Base-by-base conservation (phyloP, 768 basidiomycete species). In the Tulasnella sp. region DNA sequence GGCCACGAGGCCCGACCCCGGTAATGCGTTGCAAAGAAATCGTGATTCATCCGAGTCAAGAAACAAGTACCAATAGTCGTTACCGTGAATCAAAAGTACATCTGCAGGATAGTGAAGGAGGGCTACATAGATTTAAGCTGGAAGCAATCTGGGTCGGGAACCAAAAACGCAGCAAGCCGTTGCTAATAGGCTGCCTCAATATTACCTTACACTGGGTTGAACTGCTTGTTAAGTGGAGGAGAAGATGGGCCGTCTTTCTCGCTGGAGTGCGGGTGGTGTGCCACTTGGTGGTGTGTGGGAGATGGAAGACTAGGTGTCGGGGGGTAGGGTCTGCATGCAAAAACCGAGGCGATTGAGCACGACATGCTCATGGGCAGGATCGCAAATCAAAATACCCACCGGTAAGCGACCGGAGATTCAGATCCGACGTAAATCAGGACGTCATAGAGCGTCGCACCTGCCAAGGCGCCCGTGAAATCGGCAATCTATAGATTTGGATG, bases 401-500 rank as follows among this genome's bases (percentile, higher is more conserved):
- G 71, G 23, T 40, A 72, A 40, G 71, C 71, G 61, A 80, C 32
- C 11, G 51, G 57, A 15, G 72, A 88, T 76, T 91, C 90, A 4
- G 85, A 81, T 23, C 90, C 91, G 4, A 85, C 86, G 83, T 87
- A 91, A 75, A 92, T 77, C 79, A 91, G 85, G 2, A 84, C 67
- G 81, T 93, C 91, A 80, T 93, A 93, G 55, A 89, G 79, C 77
- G 89, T 82, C 5, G 86, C 85, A 15, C 89, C 92, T 5, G 75
- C 48, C 29, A 80, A 23, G 16, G 86, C 90, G 35, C 92, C 91
- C 57, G 88, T 80, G 81, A 92, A 55, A 37, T 80, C 75, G 42
- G 75, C 80, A 40, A 81, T 48, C 77, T 78, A 35, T 9, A 67
- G 29, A 35, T 67, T 15, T 6, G 29, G 32, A 15, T 35, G 5